Conservation (phyloP, 106 monocot genomes). For the Dendrobium officinale region DNA sequence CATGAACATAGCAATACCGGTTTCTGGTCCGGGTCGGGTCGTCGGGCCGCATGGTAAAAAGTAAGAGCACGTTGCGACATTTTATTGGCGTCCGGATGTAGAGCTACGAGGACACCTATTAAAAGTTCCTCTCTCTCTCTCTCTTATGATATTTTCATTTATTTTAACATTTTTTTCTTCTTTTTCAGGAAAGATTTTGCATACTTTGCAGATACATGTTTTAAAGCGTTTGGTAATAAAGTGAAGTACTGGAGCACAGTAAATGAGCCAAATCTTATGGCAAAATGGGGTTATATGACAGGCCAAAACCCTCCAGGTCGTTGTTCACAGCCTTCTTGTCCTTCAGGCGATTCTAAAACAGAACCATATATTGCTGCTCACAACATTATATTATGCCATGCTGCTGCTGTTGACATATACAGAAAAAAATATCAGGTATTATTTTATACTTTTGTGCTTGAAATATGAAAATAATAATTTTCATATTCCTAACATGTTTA, state of each 20-base stretch:
- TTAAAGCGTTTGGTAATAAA: conserved; percentile 45
- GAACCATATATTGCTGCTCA: conserved; percentile 44
- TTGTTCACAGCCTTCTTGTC: conserved; percentile 35
- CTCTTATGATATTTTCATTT: no score
- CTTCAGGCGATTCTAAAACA: conserved; percentile 21
- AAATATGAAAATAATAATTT: no score
- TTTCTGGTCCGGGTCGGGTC: no score
- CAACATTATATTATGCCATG: conserved; percentile 41
- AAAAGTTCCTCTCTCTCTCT: no score
- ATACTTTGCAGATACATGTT: conserved; percentile 47
- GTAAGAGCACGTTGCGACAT: no score
- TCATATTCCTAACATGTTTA: no score
- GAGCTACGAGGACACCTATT: no score
- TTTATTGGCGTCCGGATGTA: no score
- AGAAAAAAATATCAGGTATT: conserved; percentile 40
- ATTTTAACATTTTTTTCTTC: neutral
- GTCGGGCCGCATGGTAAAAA: no score
- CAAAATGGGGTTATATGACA: conserved; percentile 24
- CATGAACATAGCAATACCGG: no score
- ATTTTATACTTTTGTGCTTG: no score
- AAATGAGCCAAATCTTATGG: conserved; percentile 42
- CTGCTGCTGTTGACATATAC: conserved; percentile 32
- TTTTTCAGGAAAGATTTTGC: conserved; percentile 39
- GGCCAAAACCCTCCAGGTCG: conserved; percentile 42
- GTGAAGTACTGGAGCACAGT: conserved; percentile 54